phyloP scores from a whole-genome alignment of 176 grass and related monocot species.

The Stipa capillata region DNA sequence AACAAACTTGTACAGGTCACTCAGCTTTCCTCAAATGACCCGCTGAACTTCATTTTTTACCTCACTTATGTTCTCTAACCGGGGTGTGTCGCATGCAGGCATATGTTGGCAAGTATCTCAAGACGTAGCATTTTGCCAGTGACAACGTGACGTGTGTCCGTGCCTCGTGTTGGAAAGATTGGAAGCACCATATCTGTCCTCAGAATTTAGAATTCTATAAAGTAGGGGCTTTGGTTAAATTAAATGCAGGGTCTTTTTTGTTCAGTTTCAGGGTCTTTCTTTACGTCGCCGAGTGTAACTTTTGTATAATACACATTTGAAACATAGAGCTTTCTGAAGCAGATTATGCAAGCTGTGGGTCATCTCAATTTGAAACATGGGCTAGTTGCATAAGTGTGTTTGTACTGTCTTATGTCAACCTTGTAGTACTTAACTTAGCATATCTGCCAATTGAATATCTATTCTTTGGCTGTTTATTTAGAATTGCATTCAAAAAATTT shows the following conservation, averaged over 20 bases:
- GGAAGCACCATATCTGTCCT: neutral
- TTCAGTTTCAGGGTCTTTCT: neutral
- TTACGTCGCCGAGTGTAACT: conserved; percentile 27
- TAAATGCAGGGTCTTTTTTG: neutral
- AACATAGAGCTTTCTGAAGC: neutral
- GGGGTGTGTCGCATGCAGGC: conserved; percentile 35
- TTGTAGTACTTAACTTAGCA: neutral
- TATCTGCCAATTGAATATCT: neutral
- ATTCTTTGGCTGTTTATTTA: neutral
- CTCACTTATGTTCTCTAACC: neutral
- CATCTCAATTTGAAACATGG: neutral
- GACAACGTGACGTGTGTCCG: neutral
- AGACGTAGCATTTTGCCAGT: neutral
- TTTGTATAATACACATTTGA: conserved; percentile 17
- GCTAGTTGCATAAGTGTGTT: too few relatives aligned
- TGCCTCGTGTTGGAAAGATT: neutral
- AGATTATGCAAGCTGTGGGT: conserved; percentile 4
- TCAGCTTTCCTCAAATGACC: neutral
- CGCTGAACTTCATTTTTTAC: neutral
- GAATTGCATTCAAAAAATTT: too few relatives aligned
- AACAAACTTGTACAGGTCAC: conserved; percentile 83
- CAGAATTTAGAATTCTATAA: conserved; percentile 3
- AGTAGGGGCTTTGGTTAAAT: neutral
- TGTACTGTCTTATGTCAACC: neutral
- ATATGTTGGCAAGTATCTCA: conserved; percentile 85